Base-by-base conservation (phyloP, 2,329 filamentous ascomycete species). In the Xylaria sp. region DNA sequence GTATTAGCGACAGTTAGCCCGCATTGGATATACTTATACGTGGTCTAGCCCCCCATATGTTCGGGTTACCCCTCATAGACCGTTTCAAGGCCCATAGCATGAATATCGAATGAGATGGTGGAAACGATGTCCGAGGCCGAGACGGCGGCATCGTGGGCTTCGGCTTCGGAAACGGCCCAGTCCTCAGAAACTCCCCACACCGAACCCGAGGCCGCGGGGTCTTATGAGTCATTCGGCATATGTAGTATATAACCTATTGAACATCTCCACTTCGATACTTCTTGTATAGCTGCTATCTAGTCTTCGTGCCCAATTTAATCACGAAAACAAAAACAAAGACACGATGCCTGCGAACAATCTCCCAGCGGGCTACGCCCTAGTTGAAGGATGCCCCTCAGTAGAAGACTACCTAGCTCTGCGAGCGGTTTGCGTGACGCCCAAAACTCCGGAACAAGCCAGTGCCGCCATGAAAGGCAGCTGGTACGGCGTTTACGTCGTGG, bases 401-500 rank as follows among this genome's bases (percentile, higher is more conserved):
- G 63, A 62, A 9, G 66, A 71, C 46, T 71, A 71, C 60, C 20
- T 64, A 18, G n/a, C 64, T 20, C 15, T 71, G 3, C 66, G 69
- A 1, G 12, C 13, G 2, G 20, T 43, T 3, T 64, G 62, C 13
- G 33, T 71, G 2, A 46, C 69, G 15, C 76, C 81, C 3, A 79
- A 79, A 62, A 82, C 76, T 1, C 66, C 75, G 7, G 77, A 79
- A 2, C 82, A 84, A 70, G 82, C 79, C 1, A 69, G 73, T 3
- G 77, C 77, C 3, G 77, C 80, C 2, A 55, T 81, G 3, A 66
- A 71, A 1, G 81, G 82, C 4, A 82, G 79, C 73, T 84, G 83
- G 81, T 81, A 82, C 67, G 80, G 82, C n/a, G 82, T 80, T 58
- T 80, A 81, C 72, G 73, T 83, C 61, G 76, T 76, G 1, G 78